Percentiles rank a stretch among this genome's conserved stretches.
phyloP scores from a whole-genome alignment of 192 early-diverging fungal species.

The Linnemannia schmuckeri region DNA sequence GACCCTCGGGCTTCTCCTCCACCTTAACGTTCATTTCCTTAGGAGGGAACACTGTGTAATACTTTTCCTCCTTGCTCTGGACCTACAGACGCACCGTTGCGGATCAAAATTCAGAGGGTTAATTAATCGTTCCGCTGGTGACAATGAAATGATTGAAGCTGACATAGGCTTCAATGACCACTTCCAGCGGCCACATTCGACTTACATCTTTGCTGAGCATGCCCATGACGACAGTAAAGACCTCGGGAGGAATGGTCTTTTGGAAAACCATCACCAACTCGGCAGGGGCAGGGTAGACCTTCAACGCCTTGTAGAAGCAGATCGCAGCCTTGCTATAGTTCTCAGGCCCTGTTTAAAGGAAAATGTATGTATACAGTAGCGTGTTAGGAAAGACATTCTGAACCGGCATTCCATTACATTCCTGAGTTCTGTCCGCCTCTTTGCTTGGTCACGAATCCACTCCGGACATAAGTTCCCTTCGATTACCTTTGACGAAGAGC shows the following conservation, averaged over 20 bases:
- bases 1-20: constrained; percentile 71
- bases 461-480: too few species aligned
- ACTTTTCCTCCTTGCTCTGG: constrained; percentile 78
- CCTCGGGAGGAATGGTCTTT: constrained; percentile 88
- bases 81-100: constrained; percentile 33
- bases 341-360: constrained; percentile 62
- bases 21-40: constrained; percentile 80
- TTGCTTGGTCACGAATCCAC: not conserved
- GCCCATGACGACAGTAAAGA: constrained; percentile 91
- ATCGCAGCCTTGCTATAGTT: constrained; percentile 81
- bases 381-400: not conserved
- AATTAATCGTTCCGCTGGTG: not conserved
- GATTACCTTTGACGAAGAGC: constrained; percentile 76
- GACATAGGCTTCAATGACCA: too few species aligned
- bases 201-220: constrained; percentile 88
- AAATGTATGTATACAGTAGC: not conserved
- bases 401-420: not conserved
- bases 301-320: constrained; percentile 90
- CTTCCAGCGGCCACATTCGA: not conserved
- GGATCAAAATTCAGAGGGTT: not conserved
- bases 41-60: constrained; percentile 87
- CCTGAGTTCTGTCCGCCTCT: not conserved
- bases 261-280: constrained; percentile 97
- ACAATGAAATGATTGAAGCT: too few species aligned
- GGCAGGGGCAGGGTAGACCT: constrained; percentile 96